Conservation (phyloP, 2,329 filamentous ascomycete genomes). For the Knoxdaviesia proteae region DNA sequence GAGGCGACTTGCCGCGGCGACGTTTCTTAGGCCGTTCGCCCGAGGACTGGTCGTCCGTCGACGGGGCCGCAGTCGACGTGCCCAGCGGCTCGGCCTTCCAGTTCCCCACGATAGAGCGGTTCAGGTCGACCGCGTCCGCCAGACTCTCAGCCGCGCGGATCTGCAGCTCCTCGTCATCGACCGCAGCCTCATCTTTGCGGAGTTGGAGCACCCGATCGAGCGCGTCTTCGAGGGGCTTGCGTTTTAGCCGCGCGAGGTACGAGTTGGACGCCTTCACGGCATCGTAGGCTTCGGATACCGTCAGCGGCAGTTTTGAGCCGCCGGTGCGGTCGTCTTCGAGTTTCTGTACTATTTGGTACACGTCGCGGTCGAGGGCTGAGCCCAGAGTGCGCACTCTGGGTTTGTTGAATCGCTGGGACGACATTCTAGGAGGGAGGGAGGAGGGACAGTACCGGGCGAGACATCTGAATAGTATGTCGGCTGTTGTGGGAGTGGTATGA, state of each 20-base stretch:
- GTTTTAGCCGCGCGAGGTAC: constrained; percentile 62
- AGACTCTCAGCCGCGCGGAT: constrained; percentile 5
- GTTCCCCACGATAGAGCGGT: constrained; percentile 19
- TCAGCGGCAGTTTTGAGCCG: constrained; percentile 19
- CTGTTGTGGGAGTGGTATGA: too few species aligned
- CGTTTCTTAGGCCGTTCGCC: constrained; percentile 1
- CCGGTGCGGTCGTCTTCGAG: constrained; percentile 43
- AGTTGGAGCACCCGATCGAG: constrained; percentile 66
- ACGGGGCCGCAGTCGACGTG: constrained; percentile 4
- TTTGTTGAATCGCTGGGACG: too few species aligned
- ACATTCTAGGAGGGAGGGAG: too few species aligned
- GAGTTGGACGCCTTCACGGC: constrained; percentile 74
- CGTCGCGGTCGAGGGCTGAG: constrained; percentile 42
- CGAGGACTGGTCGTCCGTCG: constrained; percentile 11
- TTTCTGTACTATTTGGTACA: constrained; percentile 64
- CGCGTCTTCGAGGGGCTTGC: constrained; percentile 61
- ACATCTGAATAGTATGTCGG: too few species aligned
- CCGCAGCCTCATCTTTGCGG: constrained; percentile 40
- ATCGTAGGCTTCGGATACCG: constrained; percentile 47
- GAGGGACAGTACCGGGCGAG: too few species aligned
- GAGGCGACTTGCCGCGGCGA: constrained; percentile 1
- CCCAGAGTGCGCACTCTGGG: constrained; percentile 12
- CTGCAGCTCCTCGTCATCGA: constrained; percentile 24
- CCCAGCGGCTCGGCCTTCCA: constrained; percentile 12
- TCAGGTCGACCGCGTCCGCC: constrained; percentile 11